phyloP scores from a whole-genome alignment of 140 eudicot species.

The Stevia rebaudiana region DNA sequence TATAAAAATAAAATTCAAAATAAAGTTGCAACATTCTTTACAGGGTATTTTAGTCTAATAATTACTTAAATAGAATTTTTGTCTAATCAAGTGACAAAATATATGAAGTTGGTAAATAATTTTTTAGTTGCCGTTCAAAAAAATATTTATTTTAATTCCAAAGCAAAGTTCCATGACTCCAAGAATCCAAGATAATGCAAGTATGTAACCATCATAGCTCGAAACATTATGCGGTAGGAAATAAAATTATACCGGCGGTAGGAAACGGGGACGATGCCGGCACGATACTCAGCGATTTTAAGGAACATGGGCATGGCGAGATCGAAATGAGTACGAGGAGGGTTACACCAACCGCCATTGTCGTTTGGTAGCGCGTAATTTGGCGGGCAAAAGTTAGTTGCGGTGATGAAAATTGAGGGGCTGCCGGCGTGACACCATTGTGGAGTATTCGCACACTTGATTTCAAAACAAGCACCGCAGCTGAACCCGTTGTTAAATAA shows the following conservation, averaged over 20 bases:
- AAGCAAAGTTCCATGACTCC: no score
- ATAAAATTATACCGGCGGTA: constrained; percentile 50
- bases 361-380: constrained; percentile 63
- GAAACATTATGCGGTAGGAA: background rate
- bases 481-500: constrained; percentile 66
- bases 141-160: no score
- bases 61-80: no score
- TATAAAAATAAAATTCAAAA: background rate
- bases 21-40: background rate
- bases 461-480: constrained; percentile 78
- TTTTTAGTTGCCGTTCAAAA: no score
- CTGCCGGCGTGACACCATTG: constrained; percentile 69
- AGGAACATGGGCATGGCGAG: constrained; percentile 88
- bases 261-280: constrained; percentile 82
- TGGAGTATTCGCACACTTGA: constrained; percentile 52
- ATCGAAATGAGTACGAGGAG: constrained; percentile 82
- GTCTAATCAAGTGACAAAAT: no score
- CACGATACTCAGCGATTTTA: constrained; percentile 67
- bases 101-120: no score
- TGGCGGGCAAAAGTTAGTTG: constrained; percentile 88
- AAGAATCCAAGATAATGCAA: no score
- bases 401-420: constrained; percentile 76
- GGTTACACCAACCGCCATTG: constrained; percentile 96
- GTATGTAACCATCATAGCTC: no score
- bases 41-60: no score